A percentile compares a stretch with the other conserved stretches of the same genome.
Evolutionary conservation across 441 rosid species (phyloP).

Genomic region (Isatis lusitanica): DNA sequence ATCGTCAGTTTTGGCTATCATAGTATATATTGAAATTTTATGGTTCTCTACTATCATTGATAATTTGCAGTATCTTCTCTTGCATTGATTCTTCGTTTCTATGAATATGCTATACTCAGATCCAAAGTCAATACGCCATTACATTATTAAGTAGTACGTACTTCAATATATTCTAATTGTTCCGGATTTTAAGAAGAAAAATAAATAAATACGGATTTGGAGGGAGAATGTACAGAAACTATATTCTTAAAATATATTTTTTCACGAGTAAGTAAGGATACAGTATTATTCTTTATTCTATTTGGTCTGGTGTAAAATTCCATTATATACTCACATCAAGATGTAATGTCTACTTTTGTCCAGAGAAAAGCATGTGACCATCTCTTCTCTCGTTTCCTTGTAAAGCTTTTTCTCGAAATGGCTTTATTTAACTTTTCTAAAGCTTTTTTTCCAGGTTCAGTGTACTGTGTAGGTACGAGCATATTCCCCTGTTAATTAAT

Average conservation of each 20-base stretch:
- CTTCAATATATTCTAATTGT: constrained; percentile 2
- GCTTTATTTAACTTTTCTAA: constrained; percentile 9
- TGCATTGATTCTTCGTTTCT: too few species aligned
- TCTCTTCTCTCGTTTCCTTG: constrained; percentile 11
- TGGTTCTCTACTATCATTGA: too few species aligned
- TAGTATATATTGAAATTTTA: too few species aligned
- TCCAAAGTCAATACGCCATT: neutral
- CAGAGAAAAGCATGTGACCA: constrained; percentile 22
- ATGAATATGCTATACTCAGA: too few species aligned
- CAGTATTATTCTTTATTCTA: constrained; percentile 15
- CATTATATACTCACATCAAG: constrained; percentile 16
- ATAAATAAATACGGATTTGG: neutral
- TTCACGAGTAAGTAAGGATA: constrained; percentile 16
- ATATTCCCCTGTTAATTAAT: neutral
- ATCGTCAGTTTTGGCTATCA: too few species aligned
- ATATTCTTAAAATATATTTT: neutral
- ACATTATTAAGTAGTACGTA: neutral
- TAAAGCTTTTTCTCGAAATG: constrained; percentile 9
- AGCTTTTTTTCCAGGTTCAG: neutral
- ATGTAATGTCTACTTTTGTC: constrained; percentile 25
- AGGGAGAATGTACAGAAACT: constrained; percentile 19
- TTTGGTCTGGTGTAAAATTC: neutral
- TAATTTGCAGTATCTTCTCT: too few species aligned
- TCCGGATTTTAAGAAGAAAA: too few species aligned
- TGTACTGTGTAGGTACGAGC: constrained; percentile 1